Evolutionary conservation across 345 rosid genomes (phyloP).

Genomic region (Citrus trifoliata): DNA sequence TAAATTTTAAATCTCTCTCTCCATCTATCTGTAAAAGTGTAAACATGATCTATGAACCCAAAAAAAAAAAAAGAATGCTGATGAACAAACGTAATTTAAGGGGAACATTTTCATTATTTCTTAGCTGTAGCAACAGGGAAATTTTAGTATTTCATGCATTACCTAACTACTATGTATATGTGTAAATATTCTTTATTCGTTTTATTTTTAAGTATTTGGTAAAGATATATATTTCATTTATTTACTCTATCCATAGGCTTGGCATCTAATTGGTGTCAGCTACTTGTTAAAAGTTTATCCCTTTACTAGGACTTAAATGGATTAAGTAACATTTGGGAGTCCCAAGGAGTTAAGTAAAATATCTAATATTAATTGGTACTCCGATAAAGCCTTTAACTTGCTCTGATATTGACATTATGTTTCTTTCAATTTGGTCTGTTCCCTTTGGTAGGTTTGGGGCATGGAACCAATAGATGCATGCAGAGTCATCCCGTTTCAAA

Average conservation of each 20-base stretch:
- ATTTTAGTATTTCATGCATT: neutral
- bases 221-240: neutral
- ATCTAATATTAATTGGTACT: neutral
- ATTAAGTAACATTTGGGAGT: constrained; percentile 6
- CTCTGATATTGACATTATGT: constrained; percentile 8
- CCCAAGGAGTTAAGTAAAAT: neutral
- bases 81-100: neutral
- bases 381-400: neutral
- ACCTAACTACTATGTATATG: neutral
- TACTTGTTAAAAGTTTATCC: constrained; percentile 4
- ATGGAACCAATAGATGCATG: constrained; percentile 21
- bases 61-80: neutral
- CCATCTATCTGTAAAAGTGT: neutral
- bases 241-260: neutral
- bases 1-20: neutral
- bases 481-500: constrained; percentile 8
- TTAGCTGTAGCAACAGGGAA: neutral
- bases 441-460: constrained; percentile 4
- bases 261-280: constrained; percentile 17
- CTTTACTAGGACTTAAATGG: neutral
- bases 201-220: neutral
- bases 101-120: neutral
- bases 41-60: neutral
- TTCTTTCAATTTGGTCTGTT: constrained; percentile 15
- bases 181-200: neutral